phyloP scores from a whole-genome alignment of 108 stramenopile genomes.

The Pelagomonas calceolata region DNA sequence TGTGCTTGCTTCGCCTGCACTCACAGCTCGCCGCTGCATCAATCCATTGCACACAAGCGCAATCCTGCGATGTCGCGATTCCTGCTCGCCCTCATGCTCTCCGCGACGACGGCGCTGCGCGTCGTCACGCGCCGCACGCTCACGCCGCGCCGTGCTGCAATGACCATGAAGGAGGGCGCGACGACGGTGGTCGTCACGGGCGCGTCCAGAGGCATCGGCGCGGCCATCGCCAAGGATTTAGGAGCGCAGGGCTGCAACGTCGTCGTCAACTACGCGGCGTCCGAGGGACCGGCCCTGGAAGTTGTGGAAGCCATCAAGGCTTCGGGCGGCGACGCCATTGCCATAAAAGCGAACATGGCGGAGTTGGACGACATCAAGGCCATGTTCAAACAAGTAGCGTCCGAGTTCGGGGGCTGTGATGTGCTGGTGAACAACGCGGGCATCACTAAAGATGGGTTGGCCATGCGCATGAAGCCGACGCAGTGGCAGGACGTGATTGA shows the following conservation, averaged over 20 bases:
- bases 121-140: too few species aligned
- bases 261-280: slow-evolving; percentile 85
- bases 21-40: too few species aligned
- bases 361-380: slow-evolving; percentile 60
- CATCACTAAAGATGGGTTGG: slow-evolving; percentile 79
- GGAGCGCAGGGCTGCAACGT: slow-evolving; percentile 77
- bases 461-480: slow-evolving; percentile 85
- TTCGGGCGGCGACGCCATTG: slow-evolving; percentile 44
- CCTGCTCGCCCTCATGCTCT: too few species aligned
- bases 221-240: slow-evolving; percentile 76
- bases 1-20: too few species aligned
- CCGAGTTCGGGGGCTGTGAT: slow-evolving; percentile 67
- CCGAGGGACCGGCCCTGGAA: slow-evolving; percentile 62
- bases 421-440: slow-evolving; percentile 94
- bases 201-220: slow-evolving; percentile 81
- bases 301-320: slow-evolving; percentile 69
- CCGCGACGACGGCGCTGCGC: too few species aligned
- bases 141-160: too few species aligned
- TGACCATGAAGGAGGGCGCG: background rate
- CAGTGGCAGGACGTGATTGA: slow-evolving; percentile 90
- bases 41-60: too few species aligned
- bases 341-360: slow-evolving; percentile 72
- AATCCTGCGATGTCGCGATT: too few species aligned
- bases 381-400: slow-evolving; percentile 60
- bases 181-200: slow-evolving; percentile 65